Percentiles rank a stretch among this genome's conserved stretches.
Conservation (phyloP, 345 rosid genomes). For the Salix purpurea region DNA sequence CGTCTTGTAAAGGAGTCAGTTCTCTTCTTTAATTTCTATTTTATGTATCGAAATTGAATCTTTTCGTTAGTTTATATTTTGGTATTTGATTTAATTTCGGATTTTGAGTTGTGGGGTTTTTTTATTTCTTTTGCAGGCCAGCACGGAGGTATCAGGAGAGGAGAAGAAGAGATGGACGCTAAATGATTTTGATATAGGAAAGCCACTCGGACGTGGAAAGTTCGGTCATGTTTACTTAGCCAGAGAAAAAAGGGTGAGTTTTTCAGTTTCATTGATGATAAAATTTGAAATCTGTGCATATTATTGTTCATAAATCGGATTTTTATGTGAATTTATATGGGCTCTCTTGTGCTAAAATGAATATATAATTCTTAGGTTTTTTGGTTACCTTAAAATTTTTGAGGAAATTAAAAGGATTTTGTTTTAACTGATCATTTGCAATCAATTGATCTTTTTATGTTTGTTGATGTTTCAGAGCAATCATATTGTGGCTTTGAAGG, state of each 20-base stretch:
- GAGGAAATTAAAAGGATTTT: not conserved
- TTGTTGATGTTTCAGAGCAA: conserved; percentile 59
- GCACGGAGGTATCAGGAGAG: conserved; percentile 46
- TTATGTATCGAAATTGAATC: too few relatives aligned
- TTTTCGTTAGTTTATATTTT: too few relatives aligned
- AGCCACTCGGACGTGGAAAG: conserved; percentile 94
- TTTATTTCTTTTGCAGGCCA: conserved; percentile 34
- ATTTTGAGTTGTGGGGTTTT: not conserved
- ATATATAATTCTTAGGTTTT: not conserved
- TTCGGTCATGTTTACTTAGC: conserved; percentile 96
- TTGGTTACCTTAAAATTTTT: not conserved
- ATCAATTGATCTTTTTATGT: not conserved
- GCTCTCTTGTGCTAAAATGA: not conserved
- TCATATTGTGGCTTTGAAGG: conserved; percentile 89
- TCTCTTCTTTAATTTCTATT: not conserved
- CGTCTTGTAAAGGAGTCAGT: not conserved
- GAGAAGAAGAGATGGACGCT: conserved; percentile 78
- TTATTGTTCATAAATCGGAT: not conserved
- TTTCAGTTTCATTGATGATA: not conserved
- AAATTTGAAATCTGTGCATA: not conserved
- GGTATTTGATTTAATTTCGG: too few relatives aligned
- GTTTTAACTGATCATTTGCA: not conserved
- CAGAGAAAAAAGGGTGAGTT: conserved; percentile 74
- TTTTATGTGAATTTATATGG: not conserved
- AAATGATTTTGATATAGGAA: conserved; percentile 81